Conservation (phyloP, 208 protist genomes). For the Leishmania major region DNA sequence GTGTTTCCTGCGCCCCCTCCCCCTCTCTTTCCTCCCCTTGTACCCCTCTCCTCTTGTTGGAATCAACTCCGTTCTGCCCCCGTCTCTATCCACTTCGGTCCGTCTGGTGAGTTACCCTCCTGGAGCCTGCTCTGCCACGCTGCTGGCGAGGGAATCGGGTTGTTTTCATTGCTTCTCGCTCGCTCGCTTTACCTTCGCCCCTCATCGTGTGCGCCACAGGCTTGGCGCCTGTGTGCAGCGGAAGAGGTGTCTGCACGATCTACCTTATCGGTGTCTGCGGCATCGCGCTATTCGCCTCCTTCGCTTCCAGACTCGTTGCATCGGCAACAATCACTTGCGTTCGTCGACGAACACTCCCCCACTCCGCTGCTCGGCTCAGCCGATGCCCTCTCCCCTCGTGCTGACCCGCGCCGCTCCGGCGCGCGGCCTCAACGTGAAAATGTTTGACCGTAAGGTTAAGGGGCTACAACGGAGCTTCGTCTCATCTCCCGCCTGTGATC, state of each 20-base stretch:
- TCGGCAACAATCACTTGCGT: not conserved
- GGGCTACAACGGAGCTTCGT: constrained; percentile 78
- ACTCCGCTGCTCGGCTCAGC: not conserved
- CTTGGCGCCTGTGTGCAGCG: not conserved
- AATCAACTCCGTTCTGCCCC: too few relatives aligned
- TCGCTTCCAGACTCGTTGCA: not conserved
- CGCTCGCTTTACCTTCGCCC: not conserved
- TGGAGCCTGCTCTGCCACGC: not conserved
- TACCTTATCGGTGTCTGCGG: not conserved
- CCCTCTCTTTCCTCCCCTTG: too few relatives aligned
- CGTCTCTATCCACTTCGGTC: too few relatives aligned
- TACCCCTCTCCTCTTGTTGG: too few relatives aligned
- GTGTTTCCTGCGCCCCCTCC: too few relatives aligned
- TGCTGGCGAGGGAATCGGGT: not conserved
- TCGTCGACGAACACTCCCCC: not conserved
- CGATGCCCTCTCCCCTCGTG: constrained; percentile 75
- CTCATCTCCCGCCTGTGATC: constrained; percentile 64
- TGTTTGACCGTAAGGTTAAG: constrained; percentile 85
- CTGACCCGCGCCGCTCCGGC: constrained; percentile 71
- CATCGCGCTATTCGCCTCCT: not conserved
- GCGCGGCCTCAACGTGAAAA: constrained; percentile 61
- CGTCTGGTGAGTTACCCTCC: not conserved
- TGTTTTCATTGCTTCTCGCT: too few relatives aligned
- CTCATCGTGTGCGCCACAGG: not conserved
- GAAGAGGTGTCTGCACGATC: not conserved